Evolutionary conservation across 2,329 filamentous ascomycete genomes (phyloP).

Genomic region (Pseudofabraea citricarpa): DNA sequence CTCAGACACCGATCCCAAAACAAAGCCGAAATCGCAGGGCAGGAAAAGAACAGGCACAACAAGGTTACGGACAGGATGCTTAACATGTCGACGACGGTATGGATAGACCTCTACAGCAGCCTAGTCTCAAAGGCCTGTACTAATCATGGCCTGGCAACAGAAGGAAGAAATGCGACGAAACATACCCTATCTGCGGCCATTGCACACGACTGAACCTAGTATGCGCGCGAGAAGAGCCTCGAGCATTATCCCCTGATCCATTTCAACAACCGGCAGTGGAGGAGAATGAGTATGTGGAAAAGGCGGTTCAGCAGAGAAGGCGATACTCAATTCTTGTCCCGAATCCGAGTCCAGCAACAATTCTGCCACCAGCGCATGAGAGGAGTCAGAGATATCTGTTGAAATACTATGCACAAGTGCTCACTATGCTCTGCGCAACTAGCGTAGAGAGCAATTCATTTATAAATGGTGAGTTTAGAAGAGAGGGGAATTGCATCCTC

Average conservation of each 20-base stretch:
- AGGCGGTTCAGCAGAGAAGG: background rate
- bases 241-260: background rate
- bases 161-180: conserved; percentile 2
- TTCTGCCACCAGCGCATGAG: background rate
- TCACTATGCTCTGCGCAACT: conserved; percentile 1
- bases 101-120: too few relatives aligned
- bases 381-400: conserved; percentile 2
- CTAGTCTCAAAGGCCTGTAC: too few relatives aligned
- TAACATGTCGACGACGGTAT: conserved; percentile 1
- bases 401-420: conserved; percentile 2
- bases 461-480: conserved; percentile 2
- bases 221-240: background rate
- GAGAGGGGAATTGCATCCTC: too few relatives aligned
- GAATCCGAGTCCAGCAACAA: conserved; percentile 1
- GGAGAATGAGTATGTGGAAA: background rate
- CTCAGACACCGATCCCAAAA: background rate
- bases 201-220: conserved; percentile 2
- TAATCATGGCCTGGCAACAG: background rate
- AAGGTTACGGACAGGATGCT: background rate
- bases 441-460: conserved; percentile 3
- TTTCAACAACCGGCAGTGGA: background rate
- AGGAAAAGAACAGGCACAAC: conserved; percentile 1
- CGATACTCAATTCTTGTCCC: conserved; percentile 1
- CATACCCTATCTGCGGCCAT: conserved; percentile 1
- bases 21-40: background rate